These are phyloP conservation scores for Ensete ventricosum DNA, from an alignment of 176 grass and related monocot genomes.

Conservation along the genomic window DNA sequence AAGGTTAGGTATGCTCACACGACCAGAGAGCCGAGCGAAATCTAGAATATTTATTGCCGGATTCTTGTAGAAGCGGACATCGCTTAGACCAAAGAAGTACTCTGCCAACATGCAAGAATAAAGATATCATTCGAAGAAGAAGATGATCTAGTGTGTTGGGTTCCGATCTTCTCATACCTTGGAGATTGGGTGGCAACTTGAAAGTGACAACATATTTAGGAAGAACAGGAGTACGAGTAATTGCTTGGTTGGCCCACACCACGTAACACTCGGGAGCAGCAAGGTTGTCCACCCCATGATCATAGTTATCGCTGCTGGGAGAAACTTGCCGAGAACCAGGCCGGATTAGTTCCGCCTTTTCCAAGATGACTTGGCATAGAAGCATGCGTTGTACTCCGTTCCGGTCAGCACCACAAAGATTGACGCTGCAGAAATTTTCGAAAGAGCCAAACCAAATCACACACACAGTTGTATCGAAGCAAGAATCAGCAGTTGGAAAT, in stretches of 20 bases:
- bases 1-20: constrained; percentile 40
- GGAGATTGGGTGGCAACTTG: constrained; percentile 54
- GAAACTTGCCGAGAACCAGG: constrained; percentile 40
- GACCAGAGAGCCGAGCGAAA: constrained; percentile 36
- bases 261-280: constrained; percentile 54
- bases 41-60: constrained; percentile 31
- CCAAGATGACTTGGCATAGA: constrained; percentile 59
- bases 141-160: constrained; percentile 21
- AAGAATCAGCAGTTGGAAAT: constrained; percentile 43
- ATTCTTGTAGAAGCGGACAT: constrained; percentile 37
- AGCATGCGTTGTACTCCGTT: constrained; percentile 88
- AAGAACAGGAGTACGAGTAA: constrained; percentile 32
- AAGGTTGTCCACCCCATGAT: constrained; percentile 30
- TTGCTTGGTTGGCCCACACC: constrained; percentile 46
- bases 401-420: constrained; percentile 87
- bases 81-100: constrained; percentile 74
- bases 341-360: constrained; percentile 40
- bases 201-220: constrained; percentile 78
- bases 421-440: constrained; percentile 41
- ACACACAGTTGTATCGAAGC: constrained; percentile 51
- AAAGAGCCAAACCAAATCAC: constrained; percentile 19
- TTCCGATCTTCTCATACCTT: constrained; percentile 38
- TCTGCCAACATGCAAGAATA: constrained; percentile 34
- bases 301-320: constrained; percentile 43
- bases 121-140: constrained; percentile 22